Percentiles rank a stretch among this genome's conserved stretches.
Conservation (phyloP, 352 stramenopile species). For the Pythium aquatile region DNA sequence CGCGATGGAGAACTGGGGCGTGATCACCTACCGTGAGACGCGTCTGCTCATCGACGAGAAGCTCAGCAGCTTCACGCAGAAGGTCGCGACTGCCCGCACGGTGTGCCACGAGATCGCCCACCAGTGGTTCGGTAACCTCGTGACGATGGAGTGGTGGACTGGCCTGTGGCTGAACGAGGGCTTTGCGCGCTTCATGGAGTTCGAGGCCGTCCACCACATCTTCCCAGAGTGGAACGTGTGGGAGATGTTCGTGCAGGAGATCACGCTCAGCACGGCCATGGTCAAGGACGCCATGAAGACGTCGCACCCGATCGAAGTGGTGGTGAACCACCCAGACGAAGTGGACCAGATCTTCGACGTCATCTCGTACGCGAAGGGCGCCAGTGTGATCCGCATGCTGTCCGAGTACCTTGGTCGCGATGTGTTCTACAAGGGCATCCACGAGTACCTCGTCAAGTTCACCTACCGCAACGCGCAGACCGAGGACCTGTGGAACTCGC, state of each 20-base stretch:
- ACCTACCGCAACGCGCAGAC: conserved; percentile 96
- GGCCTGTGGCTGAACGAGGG: conserved; percentile 97
- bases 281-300: conserved; percentile 91
- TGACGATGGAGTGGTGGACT: conserved; percentile 99
- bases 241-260: conserved; percentile 93
- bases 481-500: conserved; percentile 93
- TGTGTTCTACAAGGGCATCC: conserved; percentile 84
- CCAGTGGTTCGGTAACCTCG: conserved; percentile 97
- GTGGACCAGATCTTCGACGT: conserved; percentile 99
- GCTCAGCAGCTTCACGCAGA: conserved; percentile 63
- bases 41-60: conserved; percentile 85
- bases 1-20: conserved; percentile 95
- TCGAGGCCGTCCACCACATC: conserved; percentile 89
- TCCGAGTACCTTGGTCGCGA: conserved; percentile 74
- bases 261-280: conserved; percentile 82
- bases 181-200: conserved; percentile 97
- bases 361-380: conserved; percentile 95
- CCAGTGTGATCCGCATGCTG: conserved; percentile 78
- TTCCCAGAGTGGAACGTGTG: conserved; percentile 96
- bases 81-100: conserved; percentile 88
- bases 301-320: conserved; percentile 95
- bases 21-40: conserved; percentile 97
- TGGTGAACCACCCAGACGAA: conserved; percentile 92
- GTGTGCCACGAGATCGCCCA: conserved; percentile 98
- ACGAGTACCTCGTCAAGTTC: conserved; percentile 91